These are phyloP conservation scores for Rubus parviflorus DNA, from an alignment of 306 rosid species.

Conservation along the genomic window DNA sequence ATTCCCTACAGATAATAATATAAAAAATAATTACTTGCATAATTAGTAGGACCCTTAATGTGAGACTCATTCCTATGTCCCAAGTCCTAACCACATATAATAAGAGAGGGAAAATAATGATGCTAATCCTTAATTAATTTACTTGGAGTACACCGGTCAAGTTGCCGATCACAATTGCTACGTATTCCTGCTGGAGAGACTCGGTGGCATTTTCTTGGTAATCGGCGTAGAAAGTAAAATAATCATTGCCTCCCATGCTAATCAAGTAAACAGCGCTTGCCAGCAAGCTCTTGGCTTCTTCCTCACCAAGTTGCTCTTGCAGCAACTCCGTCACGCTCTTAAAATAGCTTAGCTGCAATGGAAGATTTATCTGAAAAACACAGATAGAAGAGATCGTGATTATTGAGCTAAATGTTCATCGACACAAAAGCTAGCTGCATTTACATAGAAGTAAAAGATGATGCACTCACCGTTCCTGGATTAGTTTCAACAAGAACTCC, in stretches of 20 bases:
- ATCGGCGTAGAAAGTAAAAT: neutral
- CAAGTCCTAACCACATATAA: neutral
- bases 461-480: neutral
- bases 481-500: slow-evolving; percentile 14
- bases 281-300: neutral
- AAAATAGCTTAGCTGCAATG: neutral
- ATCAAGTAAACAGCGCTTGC: neutral
- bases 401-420: neutral
- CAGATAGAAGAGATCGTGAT: neutral
- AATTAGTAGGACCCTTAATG: neutral
- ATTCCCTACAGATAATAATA: neutral
- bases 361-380: neutral
- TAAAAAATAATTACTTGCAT: neutral
- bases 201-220: slow-evolving; percentile 2
- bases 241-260: slow-evolving; percentile 12
- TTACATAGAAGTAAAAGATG: neutral
- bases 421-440: neutral
- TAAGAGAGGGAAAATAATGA: neutral
- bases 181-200: neutral
- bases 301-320: neutral
- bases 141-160: neutral
- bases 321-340: neutral
- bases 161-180: neutral
- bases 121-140: neutral
- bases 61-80: neutral